Base-by-base conservation (phyloP, 169 alveolate species). In the Babesia caballi region DNA sequence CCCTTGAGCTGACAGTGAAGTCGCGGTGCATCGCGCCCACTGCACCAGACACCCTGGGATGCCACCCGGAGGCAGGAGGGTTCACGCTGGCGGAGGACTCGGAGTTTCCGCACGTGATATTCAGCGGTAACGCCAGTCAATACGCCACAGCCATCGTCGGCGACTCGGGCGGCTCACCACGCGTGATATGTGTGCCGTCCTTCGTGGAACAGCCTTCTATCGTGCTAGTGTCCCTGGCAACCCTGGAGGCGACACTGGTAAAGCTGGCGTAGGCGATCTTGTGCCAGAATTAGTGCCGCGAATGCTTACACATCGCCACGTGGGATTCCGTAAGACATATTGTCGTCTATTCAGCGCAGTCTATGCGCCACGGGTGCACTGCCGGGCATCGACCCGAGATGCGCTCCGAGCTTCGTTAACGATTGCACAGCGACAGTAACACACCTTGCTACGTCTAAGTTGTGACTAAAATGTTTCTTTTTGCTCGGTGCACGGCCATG, bases 1-100 rank as follows among this genome's bases (percentile, higher is more conserved):
- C 88, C 19, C 74, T 81, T 1, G 41, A 59, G 35, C 71, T 81
- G 27, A 46, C 76, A 9, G 84, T 57, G 30, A 27, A 32, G 14
- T 52, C 88, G 14, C 52, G 88, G 42, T 81, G 63, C 42, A 72
- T 81, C n/a, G 84, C 84, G 5, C 88, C 88, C 12, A 81, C 88
- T 4, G 88, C 83, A 12, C 69, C 81, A 7, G 88, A 81, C 51
- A 81, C 83, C 28, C 81, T 81, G 3, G 83, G 83, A 33, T 67
- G 81, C 32, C 87, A 78, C 49, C 73, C 87, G 8, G 87, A 78
- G 56, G 51, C 73, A 36, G 50, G 57, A 17, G 83, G 28, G 61
- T 59, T 78, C 53, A 66, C 56, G 41, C 52, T 78, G 30, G 56
- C 53, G 25, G 73, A 81, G 40, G 84, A 81, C 58, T 27, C 40